Evolutionary conservation across 345 rosid genomes (phyloP).

Genomic region (Hypericum perforatum): DNA sequence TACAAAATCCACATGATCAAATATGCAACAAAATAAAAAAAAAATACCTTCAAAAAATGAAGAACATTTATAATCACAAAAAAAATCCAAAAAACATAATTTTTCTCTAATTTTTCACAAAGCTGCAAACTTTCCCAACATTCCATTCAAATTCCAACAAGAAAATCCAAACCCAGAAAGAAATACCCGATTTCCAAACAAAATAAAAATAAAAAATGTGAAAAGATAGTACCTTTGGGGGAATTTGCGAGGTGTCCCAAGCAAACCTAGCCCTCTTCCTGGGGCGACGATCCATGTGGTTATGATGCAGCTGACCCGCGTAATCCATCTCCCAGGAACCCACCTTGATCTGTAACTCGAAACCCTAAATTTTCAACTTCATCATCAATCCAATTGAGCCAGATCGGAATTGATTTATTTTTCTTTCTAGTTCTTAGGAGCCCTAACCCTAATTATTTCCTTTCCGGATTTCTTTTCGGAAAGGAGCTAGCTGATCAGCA

Average conservation of each 20-base stretch:
- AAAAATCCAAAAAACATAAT: too few relatives aligned
- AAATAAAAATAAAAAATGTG: not conserved
- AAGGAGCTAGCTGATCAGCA: conserved; percentile 6
- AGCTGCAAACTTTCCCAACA: not conserved
- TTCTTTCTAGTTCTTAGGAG: not conserved
- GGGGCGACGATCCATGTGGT: conserved; percentile 56
- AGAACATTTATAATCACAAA: too few relatives aligned
- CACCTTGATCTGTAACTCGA: not conserved
- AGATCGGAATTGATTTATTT: not conserved
- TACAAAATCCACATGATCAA: too few relatives aligned
- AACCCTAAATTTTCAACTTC: conserved; percentile 9
- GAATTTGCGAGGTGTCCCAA: conserved; percentile 41
- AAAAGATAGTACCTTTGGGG: conserved; percentile 33
- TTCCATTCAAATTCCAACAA: conserved; percentile 1
- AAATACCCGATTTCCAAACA: not conserved
- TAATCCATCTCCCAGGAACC: conserved; percentile 44
- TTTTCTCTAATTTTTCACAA: too few relatives aligned
- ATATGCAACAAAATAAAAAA: too few relatives aligned
- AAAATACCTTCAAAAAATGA: too few relatives aligned
- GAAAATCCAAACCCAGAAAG: not conserved
- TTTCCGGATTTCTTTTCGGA: not conserved
- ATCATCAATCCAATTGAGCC: conserved; percentile 8
- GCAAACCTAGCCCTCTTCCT: conserved; percentile 48
- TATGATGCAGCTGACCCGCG: conserved; percentile 34
- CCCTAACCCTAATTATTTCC: conserved; percentile 7